These are phyloP conservation scores for Vitis hybrid DNA, from an alignment of 177 flowering plant genomes.

Conservation along the genomic window DNA sequence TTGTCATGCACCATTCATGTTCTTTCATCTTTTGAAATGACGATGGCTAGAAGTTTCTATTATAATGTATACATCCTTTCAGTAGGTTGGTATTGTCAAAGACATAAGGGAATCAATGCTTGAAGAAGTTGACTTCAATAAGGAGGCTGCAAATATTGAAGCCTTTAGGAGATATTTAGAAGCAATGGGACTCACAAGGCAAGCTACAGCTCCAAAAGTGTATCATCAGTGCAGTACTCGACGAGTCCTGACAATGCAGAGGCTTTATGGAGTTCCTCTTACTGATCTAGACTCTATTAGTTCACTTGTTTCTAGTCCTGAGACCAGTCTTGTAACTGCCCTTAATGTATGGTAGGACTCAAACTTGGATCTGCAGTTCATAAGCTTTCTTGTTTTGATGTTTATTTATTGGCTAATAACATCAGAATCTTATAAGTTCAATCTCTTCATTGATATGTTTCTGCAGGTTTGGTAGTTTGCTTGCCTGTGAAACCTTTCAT, in stretches of 20 bases:
- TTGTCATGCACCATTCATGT: background rate
- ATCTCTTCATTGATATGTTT: conserved; percentile 3
- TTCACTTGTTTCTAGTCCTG: conserved; percentile 89
- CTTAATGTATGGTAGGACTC: conserved; percentile 90
- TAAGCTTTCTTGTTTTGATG: background rate
- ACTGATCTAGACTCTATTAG: conserved; percentile 87
- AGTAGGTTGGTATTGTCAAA: conserved; percentile 83
- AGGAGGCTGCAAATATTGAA: conserved; percentile 87
- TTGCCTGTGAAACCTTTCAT: conserved; percentile 91
- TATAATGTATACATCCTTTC: conserved; percentile 17
- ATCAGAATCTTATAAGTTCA: background rate
- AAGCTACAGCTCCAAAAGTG: conserved; percentile 92
- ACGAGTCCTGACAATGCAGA: conserved; percentile 87
- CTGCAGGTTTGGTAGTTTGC: conserved; percentile 97
- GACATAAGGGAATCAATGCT: conserved; percentile 93
- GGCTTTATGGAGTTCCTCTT: conserved; percentile 97
- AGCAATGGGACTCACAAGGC: conserved; percentile 80
- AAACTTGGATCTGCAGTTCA: background rate
- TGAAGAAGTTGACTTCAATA: conserved; percentile 93
- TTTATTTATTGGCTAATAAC: background rate
- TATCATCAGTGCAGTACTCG: conserved; percentile 68
- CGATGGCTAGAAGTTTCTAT: background rate
- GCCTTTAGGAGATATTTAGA: conserved; percentile 80
- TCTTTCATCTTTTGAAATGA: background rate
- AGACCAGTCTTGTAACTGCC: conserved; percentile 85